phyloP scores from a whole-genome alignment of 2,329 filamentous ascomycete species.

The Pseudogymnoascus verrucosus region DNA sequence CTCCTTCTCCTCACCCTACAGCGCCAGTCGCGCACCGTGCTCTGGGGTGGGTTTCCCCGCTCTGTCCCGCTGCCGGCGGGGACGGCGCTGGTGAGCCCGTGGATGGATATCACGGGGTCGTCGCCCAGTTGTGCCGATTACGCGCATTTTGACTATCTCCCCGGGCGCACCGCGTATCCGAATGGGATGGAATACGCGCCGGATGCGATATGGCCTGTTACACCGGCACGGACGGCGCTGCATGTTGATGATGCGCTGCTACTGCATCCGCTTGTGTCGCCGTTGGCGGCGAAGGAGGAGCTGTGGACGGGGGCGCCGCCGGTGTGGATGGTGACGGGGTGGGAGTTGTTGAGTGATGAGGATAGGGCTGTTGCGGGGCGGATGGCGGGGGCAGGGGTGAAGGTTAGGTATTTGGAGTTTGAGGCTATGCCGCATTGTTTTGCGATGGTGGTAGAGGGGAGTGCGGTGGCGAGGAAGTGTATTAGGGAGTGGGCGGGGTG shows the following conservation, averaged over 20 bases:
- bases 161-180: constrained; percentile 29
- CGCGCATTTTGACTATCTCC: constrained; percentile 55
- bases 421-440: constrained; percentile 78
- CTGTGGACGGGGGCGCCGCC: constrained; percentile 57
- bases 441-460: constrained; percentile 44
- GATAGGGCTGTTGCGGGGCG: constrained; percentile 50
- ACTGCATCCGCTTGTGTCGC: constrained; percentile 60
- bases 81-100: constrained; percentile 55
- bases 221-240: constrained; percentile 44
- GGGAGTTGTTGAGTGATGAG: constrained; percentile 67
- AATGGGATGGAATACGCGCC: constrained; percentile 32
- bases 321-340: constrained; percentile 59
- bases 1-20: constrained; percentile 60
- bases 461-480: constrained; percentile 42
- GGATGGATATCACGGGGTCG: constrained; percentile 62
- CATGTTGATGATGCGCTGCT: constrained; percentile 48
- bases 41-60: constrained; percentile 52
- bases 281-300: constrained; percentile 42
- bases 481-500: constrained; percentile 51
- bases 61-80: constrained; percentile 60
- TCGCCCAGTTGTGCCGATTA: constrained; percentile 48
- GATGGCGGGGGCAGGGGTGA: constrained; percentile 48
- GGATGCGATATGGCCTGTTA: constrained; percentile 50
- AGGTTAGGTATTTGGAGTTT: constrained; percentile 61
- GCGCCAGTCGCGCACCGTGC: constrained; percentile 38